phyloP scores from a whole-genome alignment of 2,329 filamentous ascomycete genomes.

The Colletotrichum filicis region DNA sequence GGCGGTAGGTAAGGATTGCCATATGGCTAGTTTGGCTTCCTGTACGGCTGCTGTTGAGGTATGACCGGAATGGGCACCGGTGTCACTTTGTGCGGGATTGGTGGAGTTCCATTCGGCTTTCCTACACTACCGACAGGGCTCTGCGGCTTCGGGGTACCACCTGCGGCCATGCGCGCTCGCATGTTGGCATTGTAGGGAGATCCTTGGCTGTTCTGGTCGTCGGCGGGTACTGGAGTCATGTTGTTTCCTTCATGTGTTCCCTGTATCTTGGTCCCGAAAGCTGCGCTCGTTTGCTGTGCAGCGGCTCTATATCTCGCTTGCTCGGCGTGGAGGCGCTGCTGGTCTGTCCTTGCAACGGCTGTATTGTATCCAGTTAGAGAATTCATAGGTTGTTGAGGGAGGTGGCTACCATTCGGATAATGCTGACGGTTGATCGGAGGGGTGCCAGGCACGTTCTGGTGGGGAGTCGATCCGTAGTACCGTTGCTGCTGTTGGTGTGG shows the following conservation, averaged over 20 bases:
- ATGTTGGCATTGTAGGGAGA: constrained; percentile 47
- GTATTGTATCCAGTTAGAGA: constrained; percentile 27
- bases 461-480: constrained; percentile 40
- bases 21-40: constrained; percentile 26
- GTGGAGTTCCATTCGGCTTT: constrained; percentile 47
- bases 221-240: constrained; percentile 50
- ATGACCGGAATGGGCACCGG: constrained; percentile 56
- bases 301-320: constrained; percentile 61
- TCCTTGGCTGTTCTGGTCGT: constrained; percentile 44
- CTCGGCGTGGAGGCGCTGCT: constrained; percentile 52
- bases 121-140: constrained; percentile 37
- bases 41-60: constrained; percentile 47
- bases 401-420: constrained; percentile 46
- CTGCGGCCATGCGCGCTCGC: constrained; percentile 49
- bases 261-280: constrained; percentile 56
- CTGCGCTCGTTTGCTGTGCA: constrained; percentile 54
- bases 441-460: constrained; percentile 41
- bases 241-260: constrained; percentile 56
- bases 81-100: constrained; percentile 53
- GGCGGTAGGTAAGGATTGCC: not conserved
- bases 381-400: constrained; percentile 42
- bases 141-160: constrained; percentile 47
- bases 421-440: constrained; percentile 38
- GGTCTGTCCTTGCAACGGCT: constrained; percentile 25
- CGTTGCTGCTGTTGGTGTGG: constrained; percentile 33